Evolutionary conservation across 805 yeast genomes (phyloP).

Genomic region (Lipomyces kockii): DNA sequence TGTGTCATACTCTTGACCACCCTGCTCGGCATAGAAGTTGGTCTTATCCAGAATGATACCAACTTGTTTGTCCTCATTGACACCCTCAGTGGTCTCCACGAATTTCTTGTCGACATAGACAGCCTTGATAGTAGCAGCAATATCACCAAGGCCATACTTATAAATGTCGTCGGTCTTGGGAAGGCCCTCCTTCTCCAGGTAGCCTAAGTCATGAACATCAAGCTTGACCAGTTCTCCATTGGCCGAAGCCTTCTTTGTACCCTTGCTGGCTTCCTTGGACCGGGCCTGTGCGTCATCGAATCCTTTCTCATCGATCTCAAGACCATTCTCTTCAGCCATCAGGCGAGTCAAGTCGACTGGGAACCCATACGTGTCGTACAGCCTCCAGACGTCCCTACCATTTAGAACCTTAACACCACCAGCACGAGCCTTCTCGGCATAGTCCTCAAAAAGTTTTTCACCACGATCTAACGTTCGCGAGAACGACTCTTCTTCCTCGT

Average conservation of each 20-base stretch:
- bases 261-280: conserved; percentile 94
- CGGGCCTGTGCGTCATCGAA: conserved; percentile 89
- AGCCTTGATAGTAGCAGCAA: conserved; percentile 70
- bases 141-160: conserved; percentile 74
- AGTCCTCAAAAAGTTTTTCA: conserved; percentile 92
- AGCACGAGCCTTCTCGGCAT: conserved; percentile 80
- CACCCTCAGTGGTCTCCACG: conserved; percentile 51
- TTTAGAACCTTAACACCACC: conserved; percentile 74
- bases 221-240: conserved; percentile 71
- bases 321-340: conserved; percentile 98
- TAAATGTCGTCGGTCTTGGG: conserved; percentile 81
- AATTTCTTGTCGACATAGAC: conserved; percentile 66
- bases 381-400: conserved; percentile 97
- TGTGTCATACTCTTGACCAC: conserved; percentile 98
- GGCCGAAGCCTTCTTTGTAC: conserved; percentile 63
- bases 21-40: conserved; percentile 97
- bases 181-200: conserved; percentile 61
- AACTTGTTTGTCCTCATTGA: conserved; percentile 56
- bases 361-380: conserved; percentile 98
- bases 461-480: conserved; percentile 97
- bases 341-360: conserved; percentile 97
- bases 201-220: conserved; percentile 87
- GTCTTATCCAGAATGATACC: conserved; percentile 89
- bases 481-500: conserved; percentile 95
- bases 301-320: conserved; percentile 87